These are phyloP conservation scores for Chaetomium fimeti DNA, from an alignment of 495 filamentous ascomycete genomes.

Conservation along the genomic window DNA sequence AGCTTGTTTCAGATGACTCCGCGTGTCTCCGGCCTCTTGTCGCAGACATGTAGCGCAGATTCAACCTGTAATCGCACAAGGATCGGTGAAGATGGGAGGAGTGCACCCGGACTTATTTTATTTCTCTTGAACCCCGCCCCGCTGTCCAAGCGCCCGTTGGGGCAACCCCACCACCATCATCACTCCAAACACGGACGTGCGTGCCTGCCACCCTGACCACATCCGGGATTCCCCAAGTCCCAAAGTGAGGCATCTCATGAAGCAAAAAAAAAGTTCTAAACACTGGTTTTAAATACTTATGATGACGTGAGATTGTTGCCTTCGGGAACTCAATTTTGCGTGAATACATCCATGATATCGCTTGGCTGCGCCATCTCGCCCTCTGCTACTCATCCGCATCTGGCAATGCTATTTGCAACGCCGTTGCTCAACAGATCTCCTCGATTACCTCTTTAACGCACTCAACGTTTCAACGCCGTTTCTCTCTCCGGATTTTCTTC, in stretches of 20 bases:
- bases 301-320: not conserved
- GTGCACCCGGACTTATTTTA: too few relatives aligned
- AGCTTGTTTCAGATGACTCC: constrained; percentile 14
- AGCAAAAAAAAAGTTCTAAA: not conserved
- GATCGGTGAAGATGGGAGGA: too few relatives aligned
- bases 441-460: not conserved
- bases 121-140: too few relatives aligned
- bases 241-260: not conserved
- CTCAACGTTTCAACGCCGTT: too few relatives aligned
- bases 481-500: not conserved
- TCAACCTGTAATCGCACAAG: too few relatives aligned
- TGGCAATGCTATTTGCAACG: not conserved
- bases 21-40: not conserved
- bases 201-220: too few relatives aligned
- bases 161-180: too few relatives aligned
- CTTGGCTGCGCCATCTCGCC: not conserved
- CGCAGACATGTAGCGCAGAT: not conserved
- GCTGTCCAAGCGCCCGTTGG: too few relatives aligned
- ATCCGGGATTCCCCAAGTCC: not conserved
- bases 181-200: too few relatives aligned
- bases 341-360: not conserved
- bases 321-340: not conserved
- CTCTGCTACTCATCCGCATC: not conserved
- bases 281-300: not conserved
- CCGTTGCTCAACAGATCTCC: not conserved